Evolutionary conservation across 768 basidiomycete species (phyloP), one percentile per base, ranked within the genome.

Genomic region (Tricholoma terreum): DNA sequence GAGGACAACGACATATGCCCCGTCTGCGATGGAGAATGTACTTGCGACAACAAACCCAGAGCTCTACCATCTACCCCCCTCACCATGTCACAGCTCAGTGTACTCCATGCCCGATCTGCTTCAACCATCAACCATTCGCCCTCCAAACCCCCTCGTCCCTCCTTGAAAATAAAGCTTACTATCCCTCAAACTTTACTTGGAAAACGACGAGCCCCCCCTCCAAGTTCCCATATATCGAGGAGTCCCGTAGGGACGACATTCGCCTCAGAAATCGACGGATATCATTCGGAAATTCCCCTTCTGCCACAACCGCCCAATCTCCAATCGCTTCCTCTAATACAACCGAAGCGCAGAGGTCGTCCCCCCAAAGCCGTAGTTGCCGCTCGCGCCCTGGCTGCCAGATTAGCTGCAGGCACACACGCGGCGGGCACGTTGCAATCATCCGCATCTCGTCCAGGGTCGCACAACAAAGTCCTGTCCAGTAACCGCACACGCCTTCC

Each of bases 1-100:
- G 90, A 92, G 68, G 88, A 90, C 80, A 83, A 84, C 83, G 87
- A 91, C 70, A 90, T 92, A 56, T 93, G 90, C 72, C 90, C 90
- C 7, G 89, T 92, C 61, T 93, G 90, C 89, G 91, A 92, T 79
- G 86, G 88, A 67, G 86, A 90, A 68, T 93, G 90, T 78, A 92
- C 88, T 30, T 92, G 90, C 79, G 71, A 74, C 71, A 84, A 80
- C 77, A 76, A 72, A 63, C 68, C 75, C 54, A 67, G 63, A 58
- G 58, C 67, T 43, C 66, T 63, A 55, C 60, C 69, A 54, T 58
- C 69, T 52, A 65, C 58, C 8, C 61, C 75, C 8, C 60, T 71
- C 67, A 58, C 75, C 69, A 77, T n/a, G n/a, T n/a, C n/a, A n/a
- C n/a, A n/a, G n/a, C n/a, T 75, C 66, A 71, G 69, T 72, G 71